Conservation (phyloP, 2,329 filamentous ascomycete species). For the Triangularia verruculosa region DNA sequence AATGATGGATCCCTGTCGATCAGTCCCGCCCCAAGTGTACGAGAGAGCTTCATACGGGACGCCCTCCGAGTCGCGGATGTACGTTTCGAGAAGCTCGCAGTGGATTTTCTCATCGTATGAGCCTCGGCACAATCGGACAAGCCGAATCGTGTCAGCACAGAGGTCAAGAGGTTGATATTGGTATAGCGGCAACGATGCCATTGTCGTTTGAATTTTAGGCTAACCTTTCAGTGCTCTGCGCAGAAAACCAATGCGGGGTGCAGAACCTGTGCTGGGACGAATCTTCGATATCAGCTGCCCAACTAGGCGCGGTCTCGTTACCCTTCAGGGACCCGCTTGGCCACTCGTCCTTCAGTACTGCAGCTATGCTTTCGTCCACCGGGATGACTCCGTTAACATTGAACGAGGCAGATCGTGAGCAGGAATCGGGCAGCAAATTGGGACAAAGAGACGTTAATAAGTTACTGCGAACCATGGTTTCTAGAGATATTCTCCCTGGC, state of each 20-base stretch:
- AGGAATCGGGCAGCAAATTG: too few relatives aligned
- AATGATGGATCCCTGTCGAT: neutral
- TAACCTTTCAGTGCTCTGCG: neutral
- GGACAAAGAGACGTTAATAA: too few relatives aligned
- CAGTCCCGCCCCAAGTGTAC: constrained; percentile 21
- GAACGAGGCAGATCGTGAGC: too few relatives aligned
- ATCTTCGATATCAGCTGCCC: neutral
- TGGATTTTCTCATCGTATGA: neutral
- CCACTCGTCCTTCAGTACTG: too few relatives aligned
- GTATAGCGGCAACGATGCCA: neutral
- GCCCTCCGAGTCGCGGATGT: constrained; percentile 1
- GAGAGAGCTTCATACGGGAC: constrained; percentile 25
- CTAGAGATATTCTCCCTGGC: too few relatives aligned
- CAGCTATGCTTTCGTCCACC: too few relatives aligned
- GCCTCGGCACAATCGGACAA: neutral
- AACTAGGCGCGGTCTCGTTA: neutral
- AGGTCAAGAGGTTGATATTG: neutral
- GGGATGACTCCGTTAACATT: too few relatives aligned
- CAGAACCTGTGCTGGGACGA: neutral
- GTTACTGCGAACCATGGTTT: too few relatives aligned
- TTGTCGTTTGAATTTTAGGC: neutral
- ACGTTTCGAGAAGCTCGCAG: constrained; percentile 22
- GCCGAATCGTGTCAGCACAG: neutral
- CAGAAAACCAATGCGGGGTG: neutral
- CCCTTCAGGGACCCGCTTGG: too few relatives aligned